Conservation (phyloP, 805 yeast genomes). For the Metschnikowia dekortorum region DNA sequence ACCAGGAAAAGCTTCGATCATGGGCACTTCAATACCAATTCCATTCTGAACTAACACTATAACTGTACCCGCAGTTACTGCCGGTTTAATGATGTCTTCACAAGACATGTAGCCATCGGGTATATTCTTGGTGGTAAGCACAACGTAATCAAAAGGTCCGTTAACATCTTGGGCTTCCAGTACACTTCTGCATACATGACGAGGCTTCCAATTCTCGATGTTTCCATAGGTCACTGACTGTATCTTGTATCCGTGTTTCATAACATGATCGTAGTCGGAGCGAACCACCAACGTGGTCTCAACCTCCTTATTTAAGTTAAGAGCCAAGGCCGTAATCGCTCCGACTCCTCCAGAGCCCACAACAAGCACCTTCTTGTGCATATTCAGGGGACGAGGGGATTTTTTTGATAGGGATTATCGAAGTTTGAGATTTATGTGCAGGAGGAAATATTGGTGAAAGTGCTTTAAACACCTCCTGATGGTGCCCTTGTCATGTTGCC, state of each 20-base stretch:
- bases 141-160: constrained; percentile 27
- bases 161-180: constrained; percentile 10
- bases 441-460: background rate
- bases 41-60: constrained; percentile 65
- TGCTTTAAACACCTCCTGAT: too few relatives aligned
- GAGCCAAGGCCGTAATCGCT: constrained; percentile 15
- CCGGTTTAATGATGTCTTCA: constrained; percentile 37
- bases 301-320: constrained; percentile 8
- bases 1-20: constrained; percentile 47
- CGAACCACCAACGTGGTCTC: constrained; percentile 18
- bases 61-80: constrained; percentile 30
- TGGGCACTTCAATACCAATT: constrained; percentile 55
- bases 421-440: background rate
- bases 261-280: constrained; percentile 14
- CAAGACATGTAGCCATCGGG: constrained; percentile 33
- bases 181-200: constrained; percentile 10
- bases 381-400: background rate
- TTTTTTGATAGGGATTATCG: background rate
- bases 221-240: constrained; percentile 15
- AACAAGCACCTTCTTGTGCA: constrained; percentile 14
- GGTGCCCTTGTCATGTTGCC: too few relatives aligned
- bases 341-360: constrained; percentile 21
- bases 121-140: constrained; percentile 32
- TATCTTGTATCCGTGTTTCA: constrained; percentile 12
- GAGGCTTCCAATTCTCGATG: constrained; percentile 15